These are phyloP conservation scores for Nemania diffusa DNA, from an alignment of 2,329 filamentous ascomycete species.

Conservation along the genomic window DNA sequence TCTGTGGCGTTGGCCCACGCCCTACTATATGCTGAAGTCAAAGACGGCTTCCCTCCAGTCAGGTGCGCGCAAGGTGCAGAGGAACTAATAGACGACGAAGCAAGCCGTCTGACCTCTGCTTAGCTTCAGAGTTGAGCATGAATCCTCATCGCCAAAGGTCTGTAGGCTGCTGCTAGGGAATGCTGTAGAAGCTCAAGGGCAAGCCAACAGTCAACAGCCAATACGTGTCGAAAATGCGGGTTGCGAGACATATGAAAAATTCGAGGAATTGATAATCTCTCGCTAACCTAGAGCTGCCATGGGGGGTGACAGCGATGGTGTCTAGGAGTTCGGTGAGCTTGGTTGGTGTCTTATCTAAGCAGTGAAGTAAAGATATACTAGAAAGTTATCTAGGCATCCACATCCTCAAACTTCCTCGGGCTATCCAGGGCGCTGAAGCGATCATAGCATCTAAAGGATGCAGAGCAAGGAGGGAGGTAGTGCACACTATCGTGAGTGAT, in stretches of 20 bases:
- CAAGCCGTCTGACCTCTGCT: constrained; percentile 16
- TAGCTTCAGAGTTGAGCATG: constrained; percentile 12
- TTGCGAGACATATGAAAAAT: not conserved
- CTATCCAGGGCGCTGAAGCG: constrained; percentile 25
- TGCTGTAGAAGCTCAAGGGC: constrained; percentile 24
- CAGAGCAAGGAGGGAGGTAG: constrained; percentile 23
- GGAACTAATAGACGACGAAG: constrained; percentile 22
- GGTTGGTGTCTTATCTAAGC: not conserved
- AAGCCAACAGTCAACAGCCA: constrained; percentile 17
- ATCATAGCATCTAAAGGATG: constrained; percentile 22
- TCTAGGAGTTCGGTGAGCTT: constrained; percentile 23
- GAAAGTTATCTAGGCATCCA: constrained; percentile 12
- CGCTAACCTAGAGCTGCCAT: constrained; percentile 6
- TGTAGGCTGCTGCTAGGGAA: constrained; percentile 19
- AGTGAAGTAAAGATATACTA: constrained; percentile 15
- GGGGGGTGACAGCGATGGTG: constrained; percentile 25
- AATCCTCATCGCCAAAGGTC: not conserved
- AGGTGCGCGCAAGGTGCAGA: constrained; percentile 14
- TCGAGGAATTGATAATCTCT: constrained; percentile 22
- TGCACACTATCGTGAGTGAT: not conserved
- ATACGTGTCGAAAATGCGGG: constrained; percentile 15
- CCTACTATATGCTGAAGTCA: constrained; percentile 28
- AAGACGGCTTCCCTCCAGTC: constrained; percentile 21
- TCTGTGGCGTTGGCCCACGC: constrained; percentile 18
- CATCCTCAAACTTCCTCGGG: constrained; percentile 14